Conservation (phyloP, 768 basidiomycete genomes). For the Mycena venus region DNA sequence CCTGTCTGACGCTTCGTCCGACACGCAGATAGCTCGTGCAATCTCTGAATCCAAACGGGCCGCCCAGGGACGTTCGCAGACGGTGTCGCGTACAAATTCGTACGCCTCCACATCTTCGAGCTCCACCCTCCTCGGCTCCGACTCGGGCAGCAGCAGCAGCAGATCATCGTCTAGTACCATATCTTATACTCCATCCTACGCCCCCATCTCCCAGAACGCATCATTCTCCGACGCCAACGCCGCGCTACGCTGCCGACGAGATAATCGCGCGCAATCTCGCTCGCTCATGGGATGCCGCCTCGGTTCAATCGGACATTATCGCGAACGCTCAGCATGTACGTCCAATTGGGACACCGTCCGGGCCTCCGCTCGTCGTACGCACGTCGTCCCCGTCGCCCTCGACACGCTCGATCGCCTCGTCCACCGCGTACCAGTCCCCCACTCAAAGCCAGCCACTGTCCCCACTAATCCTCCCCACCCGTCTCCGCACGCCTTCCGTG, state of each 20-base stretch:
- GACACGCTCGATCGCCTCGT: not conserved
- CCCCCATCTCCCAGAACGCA: not conserved
- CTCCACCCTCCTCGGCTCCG: constrained; percentile 18
- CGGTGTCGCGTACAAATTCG: constrained; percentile 19
- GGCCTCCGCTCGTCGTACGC: constrained; percentile 25
- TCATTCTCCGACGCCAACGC: constrained; percentile 7
- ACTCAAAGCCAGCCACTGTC: constrained; percentile 21
- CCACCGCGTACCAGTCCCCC: not conserved
- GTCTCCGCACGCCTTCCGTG: not conserved
- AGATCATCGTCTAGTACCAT: not conserved
- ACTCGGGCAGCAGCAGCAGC: not conserved
- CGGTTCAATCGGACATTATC: constrained; percentile 15
- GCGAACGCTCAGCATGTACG: not conserved
- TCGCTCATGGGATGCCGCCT: not conserved
- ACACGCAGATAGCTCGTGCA: constrained; percentile 30
- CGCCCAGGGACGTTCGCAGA: not conserved
- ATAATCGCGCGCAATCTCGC: constrained; percentile 27
- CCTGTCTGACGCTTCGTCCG: constrained; percentile 24
- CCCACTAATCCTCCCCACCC: constrained; percentile 8
- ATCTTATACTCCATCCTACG: not conserved
- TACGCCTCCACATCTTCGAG: constrained; percentile 2
- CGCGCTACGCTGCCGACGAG: constrained; percentile 31
- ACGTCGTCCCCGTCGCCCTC: constrained; percentile 3
- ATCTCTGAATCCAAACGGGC: constrained; percentile 14
- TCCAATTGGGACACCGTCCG: constrained; percentile 1